phyloP scores from a whole-genome alignment of 2,329 filamentous ascomycete genomes.

The Cladobotryum mycophilum region DNA sequence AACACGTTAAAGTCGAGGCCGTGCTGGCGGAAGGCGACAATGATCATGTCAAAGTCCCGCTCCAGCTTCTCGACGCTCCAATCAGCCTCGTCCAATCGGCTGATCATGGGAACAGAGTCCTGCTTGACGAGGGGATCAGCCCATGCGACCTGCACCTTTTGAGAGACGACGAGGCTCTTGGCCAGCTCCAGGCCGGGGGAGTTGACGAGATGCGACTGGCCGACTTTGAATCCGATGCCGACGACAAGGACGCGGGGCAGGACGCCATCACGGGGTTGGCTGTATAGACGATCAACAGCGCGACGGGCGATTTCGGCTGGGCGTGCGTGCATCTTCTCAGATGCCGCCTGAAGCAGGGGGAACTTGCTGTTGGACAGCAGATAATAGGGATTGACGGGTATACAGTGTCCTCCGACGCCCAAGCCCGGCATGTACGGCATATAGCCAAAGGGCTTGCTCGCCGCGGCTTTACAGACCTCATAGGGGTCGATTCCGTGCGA shows the following conservation, averaged over 20 bases:
- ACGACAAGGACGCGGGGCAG: constrained; percentile 35
- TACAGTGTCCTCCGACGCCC: constrained; percentile 51
- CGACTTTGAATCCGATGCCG: constrained; percentile 45
- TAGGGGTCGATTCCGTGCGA: constrained; percentile 41
- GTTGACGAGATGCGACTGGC: constrained; percentile 41
- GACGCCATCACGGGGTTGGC: background rate
- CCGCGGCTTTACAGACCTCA: constrained; percentile 43
- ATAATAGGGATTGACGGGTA: constrained; percentile 50
- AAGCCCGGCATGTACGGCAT: constrained; percentile 40
- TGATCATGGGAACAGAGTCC: constrained; percentile 33
- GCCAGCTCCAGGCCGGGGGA: constrained; percentile 41
- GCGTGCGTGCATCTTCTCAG: constrained; percentile 37
- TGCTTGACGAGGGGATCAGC: constrained; percentile 39
- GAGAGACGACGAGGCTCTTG: constrained; percentile 28
- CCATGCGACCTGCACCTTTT: constrained; percentile 37
- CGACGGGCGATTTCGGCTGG: constrained; percentile 34
- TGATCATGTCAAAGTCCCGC: constrained; percentile 34
- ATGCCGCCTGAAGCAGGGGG: constrained; percentile 39
- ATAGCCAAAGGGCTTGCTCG: constrained; percentile 49
- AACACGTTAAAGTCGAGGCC: constrained; percentile 36
- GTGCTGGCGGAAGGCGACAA: constrained; percentile 37
- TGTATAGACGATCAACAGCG: constrained; percentile 26
- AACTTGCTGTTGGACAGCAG: constrained; percentile 42
- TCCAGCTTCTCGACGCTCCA: constrained; percentile 34
- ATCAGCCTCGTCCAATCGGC: constrained; percentile 28